Evolutionary conservation across 352 stramenopile genomes (phyloP).

Genomic region (Globisporangium splendens): DNA sequence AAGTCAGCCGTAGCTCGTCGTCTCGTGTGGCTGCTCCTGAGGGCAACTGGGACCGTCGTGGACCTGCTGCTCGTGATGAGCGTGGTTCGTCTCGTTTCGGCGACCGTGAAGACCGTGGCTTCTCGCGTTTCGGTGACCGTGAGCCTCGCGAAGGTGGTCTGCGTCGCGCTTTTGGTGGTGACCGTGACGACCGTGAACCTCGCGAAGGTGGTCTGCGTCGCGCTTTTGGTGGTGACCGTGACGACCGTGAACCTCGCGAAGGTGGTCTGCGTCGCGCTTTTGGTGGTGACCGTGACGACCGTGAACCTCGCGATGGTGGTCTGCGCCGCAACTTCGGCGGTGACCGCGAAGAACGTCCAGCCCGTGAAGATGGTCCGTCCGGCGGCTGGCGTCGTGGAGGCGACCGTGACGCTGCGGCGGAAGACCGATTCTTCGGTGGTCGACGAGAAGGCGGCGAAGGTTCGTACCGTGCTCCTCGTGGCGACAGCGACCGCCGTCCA

Average conservation of each 20-base stretch:
- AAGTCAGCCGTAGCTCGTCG: constrained; percentile 35
- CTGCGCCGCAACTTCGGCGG: constrained; percentile 32
- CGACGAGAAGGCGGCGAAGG: constrained; percentile 29
- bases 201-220: constrained; percentile 18
- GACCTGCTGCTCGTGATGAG: constrained; percentile 35
- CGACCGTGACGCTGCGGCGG: constrained; percentile 23
- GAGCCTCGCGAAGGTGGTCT: constrained; percentile 15
- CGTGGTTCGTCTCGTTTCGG: constrained; percentile 7
- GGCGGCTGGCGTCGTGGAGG: constrained; percentile 24
- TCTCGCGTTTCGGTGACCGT: constrained; percentile 7
- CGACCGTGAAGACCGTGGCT: constrained; percentile 22
- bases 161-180: constrained; percentile 17
- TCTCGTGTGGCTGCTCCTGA: constrained; percentile 38
- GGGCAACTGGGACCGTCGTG: constrained; percentile 56
- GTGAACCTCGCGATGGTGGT: constrained; percentile 23
- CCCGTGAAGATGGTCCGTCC: constrained; percentile 16
- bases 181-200: constrained; percentile 16
- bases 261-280: constrained; percentile 20
- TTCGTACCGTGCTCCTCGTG: constrained; percentile 52
- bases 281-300: constrained; percentile 22
- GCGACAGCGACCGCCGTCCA: constrained; percentile 19
- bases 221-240: no score
- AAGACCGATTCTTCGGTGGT: constrained; percentile 50
- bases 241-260: constrained; percentile 2
- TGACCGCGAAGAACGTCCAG: constrained; percentile 31